phyloP scores from a whole-genome alignment of 345 rosid species.

The Rhodamnia argentea region DNA sequence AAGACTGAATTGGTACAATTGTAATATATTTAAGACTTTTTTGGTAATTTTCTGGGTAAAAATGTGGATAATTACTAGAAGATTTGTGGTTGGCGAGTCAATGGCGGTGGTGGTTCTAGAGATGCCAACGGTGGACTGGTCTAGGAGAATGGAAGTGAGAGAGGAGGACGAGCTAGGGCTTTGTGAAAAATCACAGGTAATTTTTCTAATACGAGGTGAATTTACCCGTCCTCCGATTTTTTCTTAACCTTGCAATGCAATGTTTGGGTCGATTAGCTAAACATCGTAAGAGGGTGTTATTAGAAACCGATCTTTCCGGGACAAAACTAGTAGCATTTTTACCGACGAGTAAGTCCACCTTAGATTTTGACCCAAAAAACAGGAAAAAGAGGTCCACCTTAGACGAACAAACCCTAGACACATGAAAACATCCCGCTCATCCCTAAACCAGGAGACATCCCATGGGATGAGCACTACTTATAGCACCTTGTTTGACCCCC shows the following conservation, averaged over 20 bases:
- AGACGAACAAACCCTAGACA: neutral
- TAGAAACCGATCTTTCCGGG: neutral
- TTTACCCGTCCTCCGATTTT: neutral
- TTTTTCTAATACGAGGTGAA: neutral
- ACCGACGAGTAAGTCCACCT: neutral
- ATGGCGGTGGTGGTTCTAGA: neutral
- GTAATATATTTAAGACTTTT: too few species aligned
- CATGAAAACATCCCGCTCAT: neutral
- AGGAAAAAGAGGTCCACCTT: neutral
- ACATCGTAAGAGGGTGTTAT: neutral
- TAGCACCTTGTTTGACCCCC: neutral
- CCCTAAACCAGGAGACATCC: neutral
- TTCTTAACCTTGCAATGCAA: neutral
- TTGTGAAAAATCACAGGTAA: neutral
- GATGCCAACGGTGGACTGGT: neutral
- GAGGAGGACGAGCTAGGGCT: neutral
- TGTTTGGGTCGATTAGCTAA: neutral
- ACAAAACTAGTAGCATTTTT: neutral
- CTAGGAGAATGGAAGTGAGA: neutral
- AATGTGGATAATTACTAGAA: too few species aligned
- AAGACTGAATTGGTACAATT: too few species aligned
- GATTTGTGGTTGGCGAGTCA: neutral
- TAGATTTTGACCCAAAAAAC: neutral
- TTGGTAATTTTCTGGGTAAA: too few species aligned
- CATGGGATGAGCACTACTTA: neutral